These are phyloP conservation scores for Boletales sp. DNA, from an alignment of 768 basidiomycete species.

Conservation along the genomic window DNA sequence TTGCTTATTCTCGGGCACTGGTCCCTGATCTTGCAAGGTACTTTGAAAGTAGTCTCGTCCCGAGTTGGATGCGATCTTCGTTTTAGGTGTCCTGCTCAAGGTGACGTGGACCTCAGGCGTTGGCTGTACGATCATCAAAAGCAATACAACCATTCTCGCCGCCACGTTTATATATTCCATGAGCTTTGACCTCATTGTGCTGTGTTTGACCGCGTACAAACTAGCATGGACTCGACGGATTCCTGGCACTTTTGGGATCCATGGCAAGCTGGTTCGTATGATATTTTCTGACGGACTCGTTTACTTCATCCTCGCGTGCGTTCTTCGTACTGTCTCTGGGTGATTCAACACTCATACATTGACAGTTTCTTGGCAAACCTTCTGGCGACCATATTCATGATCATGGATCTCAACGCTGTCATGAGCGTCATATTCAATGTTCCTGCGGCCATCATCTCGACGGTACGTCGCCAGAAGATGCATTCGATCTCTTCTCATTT, in stretches of 20 bases:
- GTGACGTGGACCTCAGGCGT: conserved; percentile 48
- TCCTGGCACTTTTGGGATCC: conserved; percentile 20
- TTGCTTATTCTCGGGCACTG: conserved; percentile 66
- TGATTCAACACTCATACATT: conserved; percentile 24
- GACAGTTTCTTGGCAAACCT: conserved; percentile 39
- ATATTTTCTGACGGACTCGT: conserved; percentile 72
- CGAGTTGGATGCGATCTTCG: not conserved
- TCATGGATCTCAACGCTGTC: conserved; percentile 58
- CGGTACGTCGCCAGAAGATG: conserved; percentile 26
- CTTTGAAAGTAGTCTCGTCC: not conserved
- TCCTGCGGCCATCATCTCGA: conserved; percentile 54
- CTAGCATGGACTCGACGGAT: conserved; percentile 33
- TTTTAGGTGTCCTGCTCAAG: conserved; percentile 54
- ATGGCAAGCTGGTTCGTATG: conserved; percentile 53
- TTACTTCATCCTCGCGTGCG: conserved; percentile 73
- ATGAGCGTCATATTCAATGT: conserved; percentile 68
- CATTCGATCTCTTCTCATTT: not conserved
- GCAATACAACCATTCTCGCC: conserved; percentile 61
- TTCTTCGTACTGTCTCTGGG: conserved; percentile 8
- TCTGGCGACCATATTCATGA: conserved; percentile 56
- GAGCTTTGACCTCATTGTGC: conserved; percentile 64
- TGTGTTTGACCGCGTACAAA: conserved; percentile 58
- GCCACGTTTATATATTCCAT: conserved; percentile 76
- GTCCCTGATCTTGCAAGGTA: conserved; percentile 66
- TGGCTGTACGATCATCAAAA: conserved; percentile 54